Percentiles rank a stretch among this genome's conserved stretches.
These are phyloP conservation scores for Fonsecaea nubica DNA, from an alignment of 2,329 filamentous ascomycete genomes.

Conservation along the genomic window DNA sequence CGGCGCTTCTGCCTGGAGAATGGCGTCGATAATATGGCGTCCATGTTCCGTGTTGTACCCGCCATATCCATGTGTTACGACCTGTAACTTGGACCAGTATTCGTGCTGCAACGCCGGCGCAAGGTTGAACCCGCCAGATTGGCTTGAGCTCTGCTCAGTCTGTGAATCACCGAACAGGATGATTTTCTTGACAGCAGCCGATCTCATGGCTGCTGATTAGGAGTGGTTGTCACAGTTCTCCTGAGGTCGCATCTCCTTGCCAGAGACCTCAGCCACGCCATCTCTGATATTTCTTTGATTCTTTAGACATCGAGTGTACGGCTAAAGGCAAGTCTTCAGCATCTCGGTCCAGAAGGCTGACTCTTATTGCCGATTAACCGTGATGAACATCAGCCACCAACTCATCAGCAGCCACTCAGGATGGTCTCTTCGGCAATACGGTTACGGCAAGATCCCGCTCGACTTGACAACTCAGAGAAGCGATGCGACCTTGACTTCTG, in stretches of 20 bases:
- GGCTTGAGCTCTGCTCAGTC: neutral
- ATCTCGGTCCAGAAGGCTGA: neutral
- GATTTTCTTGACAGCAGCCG: neutral
- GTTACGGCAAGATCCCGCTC: neutral
- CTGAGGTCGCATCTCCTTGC: neutral
- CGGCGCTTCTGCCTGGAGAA: neutral
- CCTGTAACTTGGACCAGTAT: slow-evolving; percentile 6
- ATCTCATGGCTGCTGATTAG: neutral
- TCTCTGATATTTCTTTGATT: neutral
- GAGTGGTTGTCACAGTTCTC: neutral
- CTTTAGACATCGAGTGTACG: neutral
- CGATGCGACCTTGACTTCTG: neutral
- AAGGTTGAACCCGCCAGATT: slow-evolving; percentile 1
- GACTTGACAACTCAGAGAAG: neutral
- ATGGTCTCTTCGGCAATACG: neutral
- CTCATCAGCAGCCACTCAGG: neutral
- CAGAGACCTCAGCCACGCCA: neutral
- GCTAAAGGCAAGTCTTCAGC: neutral
- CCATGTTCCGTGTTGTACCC: slow-evolving; percentile 7
- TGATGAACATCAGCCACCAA: neutral
- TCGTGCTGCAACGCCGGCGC: slow-evolving; percentile 1
- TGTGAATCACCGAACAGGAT: slow-evolving; percentile 3
- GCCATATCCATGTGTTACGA: slow-evolving; percentile 2
- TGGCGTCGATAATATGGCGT: neutral
- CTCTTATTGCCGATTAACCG: neutral